Evolutionary conservation across 1,284 basidiomycete genomes (phyloP).

Genomic region (Cronartium ribicola): DNA sequence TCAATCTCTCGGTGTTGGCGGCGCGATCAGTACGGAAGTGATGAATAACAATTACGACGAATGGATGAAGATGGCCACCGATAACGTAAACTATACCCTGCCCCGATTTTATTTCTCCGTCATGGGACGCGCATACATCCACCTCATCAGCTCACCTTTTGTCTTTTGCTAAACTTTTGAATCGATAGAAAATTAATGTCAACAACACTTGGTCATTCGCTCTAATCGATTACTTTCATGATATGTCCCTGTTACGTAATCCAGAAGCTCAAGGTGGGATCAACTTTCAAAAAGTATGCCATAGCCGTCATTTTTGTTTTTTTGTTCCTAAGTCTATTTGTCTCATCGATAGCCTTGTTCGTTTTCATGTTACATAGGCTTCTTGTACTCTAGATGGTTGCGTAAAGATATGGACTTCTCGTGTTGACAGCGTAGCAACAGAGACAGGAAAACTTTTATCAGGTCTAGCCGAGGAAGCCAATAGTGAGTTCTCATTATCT

Average conservation of each 20-base stretch:
- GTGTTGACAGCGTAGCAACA: constrained; percentile 92
- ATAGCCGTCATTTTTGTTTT: not conserved
- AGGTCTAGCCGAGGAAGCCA: constrained; percentile 66
- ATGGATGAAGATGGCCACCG: constrained; percentile 99
- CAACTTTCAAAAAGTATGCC: constrained; percentile 37
- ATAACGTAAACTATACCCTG: constrained; percentile 69
- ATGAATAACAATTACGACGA: constrained; percentile 90
- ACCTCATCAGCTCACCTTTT: not conserved
- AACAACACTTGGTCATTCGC: constrained; percentile 97
- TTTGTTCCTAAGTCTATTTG: not conserved
- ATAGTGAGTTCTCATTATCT: constrained; percentile 14
- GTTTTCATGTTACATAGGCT: constrained; percentile 65
- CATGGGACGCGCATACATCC: not conserved
- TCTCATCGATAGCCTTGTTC: not conserved
- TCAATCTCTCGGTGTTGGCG: constrained; percentile 19
- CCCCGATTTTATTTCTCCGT: not conserved
- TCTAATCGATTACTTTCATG: constrained; percentile 98
- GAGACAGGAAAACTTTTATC: constrained; percentile 93
- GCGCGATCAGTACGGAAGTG: constrained; percentile 57
- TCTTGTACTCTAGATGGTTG: constrained; percentile 97
- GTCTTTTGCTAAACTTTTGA: not conserved
- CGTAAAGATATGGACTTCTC: constrained; percentile 98
- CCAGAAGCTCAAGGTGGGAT: constrained; percentile 67
- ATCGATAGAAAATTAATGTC: constrained; percentile 88
- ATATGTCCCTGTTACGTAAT: constrained; percentile 93